phyloP scores from a whole-genome alignment of 2,329 filamentous ascomycete genomes.

The Penicillium capsulatum region DNA sequence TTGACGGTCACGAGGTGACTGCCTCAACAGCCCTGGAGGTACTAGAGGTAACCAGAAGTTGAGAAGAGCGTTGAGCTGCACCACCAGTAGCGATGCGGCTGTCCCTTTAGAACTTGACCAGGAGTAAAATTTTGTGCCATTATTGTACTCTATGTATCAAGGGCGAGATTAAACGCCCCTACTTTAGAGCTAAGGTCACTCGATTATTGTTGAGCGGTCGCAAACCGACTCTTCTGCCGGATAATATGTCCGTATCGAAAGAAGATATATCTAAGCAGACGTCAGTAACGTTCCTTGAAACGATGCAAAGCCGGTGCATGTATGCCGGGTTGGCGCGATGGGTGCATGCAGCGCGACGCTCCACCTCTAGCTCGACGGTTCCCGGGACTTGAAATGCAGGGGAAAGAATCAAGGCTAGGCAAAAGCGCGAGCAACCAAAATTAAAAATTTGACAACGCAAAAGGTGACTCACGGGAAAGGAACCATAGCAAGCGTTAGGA shows the following conservation, averaged over 20 bases:
- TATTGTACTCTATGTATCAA: not conserved
- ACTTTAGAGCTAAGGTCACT: not conserved
- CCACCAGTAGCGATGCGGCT: slow-evolving; percentile 5
- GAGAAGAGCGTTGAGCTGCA: slow-evolving; percentile 5
- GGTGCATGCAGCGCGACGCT: slow-evolving; percentile 9
- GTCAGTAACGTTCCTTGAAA: slow-evolving; percentile 1
- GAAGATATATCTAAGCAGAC: slow-evolving; percentile 38
- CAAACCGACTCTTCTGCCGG: slow-evolving; percentile 41
- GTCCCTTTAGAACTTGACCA: slow-evolving; percentile 4
- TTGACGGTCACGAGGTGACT: no score
- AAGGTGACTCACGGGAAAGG: slow-evolving; percentile 44
- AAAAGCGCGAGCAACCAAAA: slow-evolving; percentile 7
- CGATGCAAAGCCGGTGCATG: slow-evolving; percentile 1
- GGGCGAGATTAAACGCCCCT: no score
- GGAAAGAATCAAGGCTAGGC: slow-evolving; percentile 3
- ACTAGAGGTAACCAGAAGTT: no score
- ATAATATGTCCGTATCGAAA: slow-evolving; percentile 42
- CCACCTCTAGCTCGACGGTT: no score
- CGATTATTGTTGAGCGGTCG: slow-evolving; percentile 27
- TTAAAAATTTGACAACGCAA: slow-evolving; percentile 1
- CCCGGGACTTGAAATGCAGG: slow-evolving; percentile 10
- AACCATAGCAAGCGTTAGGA: slow-evolving; percentile 42
- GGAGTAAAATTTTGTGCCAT: not conserved
- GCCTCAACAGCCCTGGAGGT: no score
- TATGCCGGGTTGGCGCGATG: not conserved